These are phyloP conservation scores for Xylaria nigripes DNA, from an alignment of 495 filamentous ascomycete genomes.

Conservation along the genomic window DNA sequence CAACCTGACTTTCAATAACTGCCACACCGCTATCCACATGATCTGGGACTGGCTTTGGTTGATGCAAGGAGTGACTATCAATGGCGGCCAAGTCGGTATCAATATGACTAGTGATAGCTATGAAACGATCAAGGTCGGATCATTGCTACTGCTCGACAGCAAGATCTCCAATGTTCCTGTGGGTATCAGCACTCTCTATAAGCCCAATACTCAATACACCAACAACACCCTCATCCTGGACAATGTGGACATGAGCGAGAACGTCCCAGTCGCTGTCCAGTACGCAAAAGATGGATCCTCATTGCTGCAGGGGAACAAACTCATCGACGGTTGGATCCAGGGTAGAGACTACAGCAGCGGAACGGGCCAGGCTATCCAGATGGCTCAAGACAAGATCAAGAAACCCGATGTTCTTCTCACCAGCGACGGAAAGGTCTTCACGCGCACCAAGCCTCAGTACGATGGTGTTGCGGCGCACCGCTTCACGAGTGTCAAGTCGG, in stretches of 20 bases:
- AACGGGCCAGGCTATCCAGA: slow-evolving; percentile 41
- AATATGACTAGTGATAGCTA: slow-evolving; percentile 66
- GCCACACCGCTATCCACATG: slow-evolving; percentile 83
- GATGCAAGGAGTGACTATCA: slow-evolving; percentile 72
- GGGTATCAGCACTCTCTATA: slow-evolving; percentile 67
- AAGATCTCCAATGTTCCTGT: slow-evolving; percentile 62
- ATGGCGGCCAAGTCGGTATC: slow-evolving; percentile 70
- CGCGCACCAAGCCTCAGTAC: slow-evolving; percentile 69
- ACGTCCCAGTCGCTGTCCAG: slow-evolving; percentile 43
- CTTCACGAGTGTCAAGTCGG: slow-evolving; percentile 69
- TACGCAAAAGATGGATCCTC: slow-evolving; percentile 49
- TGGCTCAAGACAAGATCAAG: slow-evolving; percentile 35
- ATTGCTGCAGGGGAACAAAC: slow-evolving; percentile 63
- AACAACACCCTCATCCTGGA: slow-evolving; percentile 77
- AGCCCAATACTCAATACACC: slow-evolving; percentile 50
- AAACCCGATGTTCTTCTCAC: slow-evolving; percentile 55
- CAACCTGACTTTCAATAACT: slow-evolving; percentile 83
- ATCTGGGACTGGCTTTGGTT: slow-evolving; percentile 95
- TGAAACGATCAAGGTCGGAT: slow-evolving; percentile 62
- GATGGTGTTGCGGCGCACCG: slow-evolving; percentile 44
- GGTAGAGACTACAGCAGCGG: slow-evolving; percentile 56
- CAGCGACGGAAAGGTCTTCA: slow-evolving; percentile 48
- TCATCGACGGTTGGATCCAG: slow-evolving; percentile 65
- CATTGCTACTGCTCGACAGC: slow-evolving; percentile 74
- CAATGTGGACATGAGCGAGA: slow-evolving; percentile 66